phyloP scores from a whole-genome alignment of 768 basidiomycete species.

The Pisolithus orientalis region DNA sequence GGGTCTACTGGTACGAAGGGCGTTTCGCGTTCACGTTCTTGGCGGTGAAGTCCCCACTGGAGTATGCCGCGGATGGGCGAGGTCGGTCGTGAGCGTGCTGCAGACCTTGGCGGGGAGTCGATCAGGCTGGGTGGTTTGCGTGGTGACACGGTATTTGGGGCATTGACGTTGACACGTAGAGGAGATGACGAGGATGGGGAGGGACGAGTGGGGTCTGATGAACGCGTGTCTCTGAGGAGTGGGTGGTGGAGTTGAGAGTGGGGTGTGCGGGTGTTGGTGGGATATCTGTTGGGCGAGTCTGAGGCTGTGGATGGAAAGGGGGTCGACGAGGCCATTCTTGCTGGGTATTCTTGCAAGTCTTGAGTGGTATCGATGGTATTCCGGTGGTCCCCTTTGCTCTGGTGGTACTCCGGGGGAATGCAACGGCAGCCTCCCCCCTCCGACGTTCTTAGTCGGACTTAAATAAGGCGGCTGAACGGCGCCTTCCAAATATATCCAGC shows the following conservation, averaged over 20 bases:
- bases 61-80: constrained; percentile 56
- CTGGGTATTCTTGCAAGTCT: too few relatives aligned
- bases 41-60: constrained; percentile 46
- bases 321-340: too few relatives aligned
- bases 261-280: too few relatives aligned
- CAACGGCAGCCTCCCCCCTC: too few relatives aligned
- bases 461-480: too few relatives aligned
- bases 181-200: constrained; percentile 3
- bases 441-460: too few relatives aligned
- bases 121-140: constrained; percentile 12
- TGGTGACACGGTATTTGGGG: background rate
- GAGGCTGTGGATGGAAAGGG: too few relatives aligned
- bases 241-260: background rate
- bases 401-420: too few relatives aligned
- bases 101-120: constrained; percentile 27
- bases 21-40: constrained; percentile 35
- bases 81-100: constrained; percentile 32
- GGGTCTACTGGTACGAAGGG: constrained; percentile 54
- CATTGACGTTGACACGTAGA: constrained; percentile 5
- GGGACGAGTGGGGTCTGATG: constrained; percentile 1
- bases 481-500: too few relatives aligned
- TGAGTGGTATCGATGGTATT: too few relatives aligned
- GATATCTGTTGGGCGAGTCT: too few relatives aligned
- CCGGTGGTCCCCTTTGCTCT: too few relatives aligned
- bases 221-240: constrained; percentile 6